Evolutionary conservation across 768 basidiomycete genomes (phyloP), one percentile per base, ranked within the genome.

Genomic region (Pisolithus microcarpus): DNA sequence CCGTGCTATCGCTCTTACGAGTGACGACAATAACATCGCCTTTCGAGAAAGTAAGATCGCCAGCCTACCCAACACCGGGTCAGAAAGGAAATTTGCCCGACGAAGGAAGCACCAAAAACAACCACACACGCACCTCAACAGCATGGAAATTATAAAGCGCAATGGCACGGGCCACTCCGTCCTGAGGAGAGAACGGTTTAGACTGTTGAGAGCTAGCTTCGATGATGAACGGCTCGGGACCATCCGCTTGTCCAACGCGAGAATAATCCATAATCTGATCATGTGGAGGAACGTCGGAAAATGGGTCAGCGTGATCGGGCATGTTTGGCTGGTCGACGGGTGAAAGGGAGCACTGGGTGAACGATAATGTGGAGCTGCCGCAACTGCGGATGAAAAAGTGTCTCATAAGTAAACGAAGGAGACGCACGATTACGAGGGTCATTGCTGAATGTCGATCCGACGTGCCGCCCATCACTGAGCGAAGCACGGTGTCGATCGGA

Each of bases 131-230:
- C 57, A 84, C 85, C 75, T 90, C 82, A 15, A 84, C 77, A 21
- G 87, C 88, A 34, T 76, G 63, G 65, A 87, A 90, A 65, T 85
- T 75, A 60, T 79, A 89, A 52, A 87, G 60, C 3, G 89, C 88
- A 43, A 91, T 81, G 4, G 83, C 88, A 46, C 84, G 78, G 13
- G 76, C 82, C 19, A 89, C 70, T 23, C 84, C 85, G 60, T 85
- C 81, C 47, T 72, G 65, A 47, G 74, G 76, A 36, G 69, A 59
- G 40, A 82, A 65, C 26, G 81, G 78, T 49, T 63, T 67, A 30
- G 62, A 64, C 23, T 82, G 60, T 55, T 79, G 81, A 16, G 74
- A 71, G 56, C 80, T 80, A 13, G 77, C 68, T 52, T 70, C 34
- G 34, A 15, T 69, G 50, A 80, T 66, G 51, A 65, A 71, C 13